phyloP scores from a whole-genome alignment of 495 filamentous ascomycete species.

The Aspergillus cavernicola region DNA sequence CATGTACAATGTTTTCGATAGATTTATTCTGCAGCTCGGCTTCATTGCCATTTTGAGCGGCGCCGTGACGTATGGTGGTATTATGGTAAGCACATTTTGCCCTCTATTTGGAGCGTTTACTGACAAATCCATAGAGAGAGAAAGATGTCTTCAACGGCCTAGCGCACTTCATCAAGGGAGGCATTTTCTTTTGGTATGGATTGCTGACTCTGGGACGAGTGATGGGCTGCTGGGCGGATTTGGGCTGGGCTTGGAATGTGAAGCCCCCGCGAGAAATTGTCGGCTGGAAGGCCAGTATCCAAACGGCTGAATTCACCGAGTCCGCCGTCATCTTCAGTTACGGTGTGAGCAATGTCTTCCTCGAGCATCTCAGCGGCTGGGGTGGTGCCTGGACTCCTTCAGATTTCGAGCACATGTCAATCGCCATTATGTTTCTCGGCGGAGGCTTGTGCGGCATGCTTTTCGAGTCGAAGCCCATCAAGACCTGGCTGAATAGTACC shows the following conservation, averaged over 20 bases:
- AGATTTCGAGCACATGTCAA: conserved; percentile 90
- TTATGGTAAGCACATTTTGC: conserved; percentile 55
- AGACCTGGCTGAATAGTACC: conserved; percentile 66
- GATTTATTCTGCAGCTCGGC: conserved; percentile 59
- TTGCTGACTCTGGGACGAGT: conserved; percentile 84
- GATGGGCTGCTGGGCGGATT: conserved; percentile 84
- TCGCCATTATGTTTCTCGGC: conserved; percentile 91
- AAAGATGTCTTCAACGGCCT: conserved; percentile 73
- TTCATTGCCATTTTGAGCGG: conserved; percentile 62
- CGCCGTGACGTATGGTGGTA: conserved; percentile 64
- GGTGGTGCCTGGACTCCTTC: conserved; percentile 67
- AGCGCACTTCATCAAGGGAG: conserved; percentile 93
- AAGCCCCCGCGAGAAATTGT: conserved; percentile 61
- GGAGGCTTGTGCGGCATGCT: conserved; percentile 96
- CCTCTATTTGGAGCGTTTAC: not conserved
- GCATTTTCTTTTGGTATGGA: conserved; percentile 97
- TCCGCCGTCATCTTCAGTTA: conserved; percentile 86
- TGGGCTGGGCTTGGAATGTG: conserved; percentile 96
- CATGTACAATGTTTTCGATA: conserved; percentile 59
- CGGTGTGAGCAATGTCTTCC: conserved; percentile 83
- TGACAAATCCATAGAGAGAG: conserved; percentile 42
- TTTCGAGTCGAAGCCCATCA: conserved; percentile 71
- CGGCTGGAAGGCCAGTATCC: conserved; percentile 60
- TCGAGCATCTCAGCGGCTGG: conserved; percentile 78
- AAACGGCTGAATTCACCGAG: conserved; percentile 84